Percentiles rank a stretch among this genome's conserved stretches.
Evolutionary conservation across 129 eudicot genomes (phyloP).

Genomic region (Arctium minus): DNA sequence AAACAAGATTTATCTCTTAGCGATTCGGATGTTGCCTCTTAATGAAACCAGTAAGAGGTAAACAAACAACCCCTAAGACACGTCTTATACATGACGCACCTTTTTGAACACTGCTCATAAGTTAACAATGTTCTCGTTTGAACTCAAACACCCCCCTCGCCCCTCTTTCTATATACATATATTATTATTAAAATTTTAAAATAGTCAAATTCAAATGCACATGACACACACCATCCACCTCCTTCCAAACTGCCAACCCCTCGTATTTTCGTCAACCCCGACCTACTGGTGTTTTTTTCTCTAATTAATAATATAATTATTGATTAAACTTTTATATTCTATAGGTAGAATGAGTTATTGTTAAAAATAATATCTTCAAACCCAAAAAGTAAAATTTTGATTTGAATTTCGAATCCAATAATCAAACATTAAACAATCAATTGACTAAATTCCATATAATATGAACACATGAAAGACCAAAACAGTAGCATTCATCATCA

Average conservation of each 20-base stretch:
- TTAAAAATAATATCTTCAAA: conserved; percentile 5
- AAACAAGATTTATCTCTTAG: no score
- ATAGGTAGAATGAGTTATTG: not conserved
- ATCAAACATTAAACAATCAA: conserved; percentile 22
- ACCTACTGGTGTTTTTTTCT: not conserved
- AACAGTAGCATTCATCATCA: conserved; percentile 5
- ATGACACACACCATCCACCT: not conserved
- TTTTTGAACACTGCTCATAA: no score
- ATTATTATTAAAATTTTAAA: not conserved
- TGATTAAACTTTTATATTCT: not conserved
- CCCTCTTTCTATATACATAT: no score
- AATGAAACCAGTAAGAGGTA: no score
- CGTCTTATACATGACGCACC: no score
- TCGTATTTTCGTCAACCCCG: not conserved
- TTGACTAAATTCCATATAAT: conserved; percentile 15
- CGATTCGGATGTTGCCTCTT: no score
- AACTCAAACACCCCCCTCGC: no score
- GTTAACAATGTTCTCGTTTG: no score
- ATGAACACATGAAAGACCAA: conserved; percentile 14
- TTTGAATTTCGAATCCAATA: conserved; percentile 20
- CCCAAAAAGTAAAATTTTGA: conserved; percentile 9
- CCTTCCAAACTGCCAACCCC: not conserved
- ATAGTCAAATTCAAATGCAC: not conserved
- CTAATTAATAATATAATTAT: not conserved
- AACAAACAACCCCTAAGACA: no score